Percentiles rank a stretch among this genome's conserved stretches.
Conservation (phyloP, 1,139 yeast genomes). For the Diutina pseudorugosa region DNA sequence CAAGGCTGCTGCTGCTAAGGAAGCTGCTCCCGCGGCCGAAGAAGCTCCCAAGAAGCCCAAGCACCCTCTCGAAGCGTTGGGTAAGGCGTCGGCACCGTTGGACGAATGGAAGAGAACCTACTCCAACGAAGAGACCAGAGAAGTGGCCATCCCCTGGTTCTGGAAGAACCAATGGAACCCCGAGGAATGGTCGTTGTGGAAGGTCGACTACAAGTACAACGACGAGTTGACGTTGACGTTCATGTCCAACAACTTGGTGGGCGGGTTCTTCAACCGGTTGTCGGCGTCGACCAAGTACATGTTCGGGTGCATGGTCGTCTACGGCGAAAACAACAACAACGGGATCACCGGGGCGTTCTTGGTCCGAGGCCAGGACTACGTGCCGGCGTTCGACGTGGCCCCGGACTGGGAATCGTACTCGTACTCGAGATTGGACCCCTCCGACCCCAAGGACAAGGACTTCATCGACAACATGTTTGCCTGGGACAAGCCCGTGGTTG, state of each 20-base stretch:
- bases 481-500: constrained; percentile 56
- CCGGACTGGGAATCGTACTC: constrained; percentile 95
- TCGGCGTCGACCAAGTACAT: constrained; percentile 84
- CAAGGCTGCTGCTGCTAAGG: constrained; percentile 16
- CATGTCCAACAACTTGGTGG: constrained; percentile 97
- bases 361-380: constrained; percentile 87
- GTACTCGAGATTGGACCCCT: constrained; percentile 55
- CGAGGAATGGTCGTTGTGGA: constrained; percentile 91
- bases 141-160: constrained; percentile 93
- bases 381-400: constrained; percentile 94
- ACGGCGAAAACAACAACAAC: constrained; percentile 97
- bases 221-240: constrained; percentile 94
- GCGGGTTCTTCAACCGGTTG: constrained; percentile 97
- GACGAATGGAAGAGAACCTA: constrained; percentile 97
- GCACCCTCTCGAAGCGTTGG: constrained; percentile 85
- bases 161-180: constrained; percentile 86
- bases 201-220: constrained; percentile 93
- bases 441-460: constrained; percentile 56
- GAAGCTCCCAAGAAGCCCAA: constrained; percentile 55
- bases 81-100: constrained; percentile 57
- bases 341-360: constrained; percentile 94
- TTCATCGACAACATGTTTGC: constrained; percentile 71
- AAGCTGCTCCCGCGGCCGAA: constrained; percentile 28
- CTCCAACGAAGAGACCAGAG: constrained; percentile 97
- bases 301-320: constrained; percentile 89